These are phyloP conservation scores for Sporisorium exsertum DNA, from an alignment of 1,284 basidiomycete genomes.

Conservation along the genomic window DNA sequence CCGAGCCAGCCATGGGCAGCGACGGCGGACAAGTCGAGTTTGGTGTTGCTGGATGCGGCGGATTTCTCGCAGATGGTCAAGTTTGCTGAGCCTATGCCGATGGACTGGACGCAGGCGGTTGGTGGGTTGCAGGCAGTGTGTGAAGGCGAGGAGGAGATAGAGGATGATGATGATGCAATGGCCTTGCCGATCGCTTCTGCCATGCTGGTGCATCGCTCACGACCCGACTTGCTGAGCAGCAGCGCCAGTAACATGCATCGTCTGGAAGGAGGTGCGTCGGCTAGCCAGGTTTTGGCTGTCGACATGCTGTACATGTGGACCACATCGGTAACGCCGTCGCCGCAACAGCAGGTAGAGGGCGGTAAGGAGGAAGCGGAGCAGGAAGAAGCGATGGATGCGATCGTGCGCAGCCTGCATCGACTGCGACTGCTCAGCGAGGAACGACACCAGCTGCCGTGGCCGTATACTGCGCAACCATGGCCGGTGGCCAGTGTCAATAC, in stretches of 20 bases:
- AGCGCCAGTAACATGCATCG: not conserved
- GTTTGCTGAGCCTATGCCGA: constrained; percentile 22
- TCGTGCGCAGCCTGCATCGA: constrained; percentile 27
- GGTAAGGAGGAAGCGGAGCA: not conserved
- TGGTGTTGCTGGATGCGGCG: constrained; percentile 26
- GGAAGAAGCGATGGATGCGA: constrained; percentile 5
- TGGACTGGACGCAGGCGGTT: constrained; percentile 31
- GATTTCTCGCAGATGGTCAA: constrained; percentile 34
- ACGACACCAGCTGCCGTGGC: constrained; percentile 22
- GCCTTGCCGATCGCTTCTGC: constrained; percentile 9
- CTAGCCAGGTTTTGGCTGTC: constrained; percentile 14
- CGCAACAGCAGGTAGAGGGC: not conserved
- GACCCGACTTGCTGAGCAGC: constrained; percentile 6
- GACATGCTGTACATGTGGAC: constrained; percentile 21
- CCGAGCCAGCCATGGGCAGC: constrained; percentile 15
- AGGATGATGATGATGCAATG: not conserved
- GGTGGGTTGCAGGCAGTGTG: not conserved
- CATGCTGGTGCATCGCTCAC: constrained; percentile 19
- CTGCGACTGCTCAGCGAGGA: constrained; percentile 36
- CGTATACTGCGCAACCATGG: constrained; percentile 29
- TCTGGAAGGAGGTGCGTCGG: not conserved
- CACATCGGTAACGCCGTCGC: too few relatives aligned
- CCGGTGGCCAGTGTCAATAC: constrained; percentile 24
- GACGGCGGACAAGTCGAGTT: constrained; percentile 10
- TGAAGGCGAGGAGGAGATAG: not conserved